A percentile compares a stretch with the other conserved stretches of the same genome.
phyloP scores from a whole-genome alignment of 2,329 filamentous ascomycete species.

The Aureobasidium zeae region DNA sequence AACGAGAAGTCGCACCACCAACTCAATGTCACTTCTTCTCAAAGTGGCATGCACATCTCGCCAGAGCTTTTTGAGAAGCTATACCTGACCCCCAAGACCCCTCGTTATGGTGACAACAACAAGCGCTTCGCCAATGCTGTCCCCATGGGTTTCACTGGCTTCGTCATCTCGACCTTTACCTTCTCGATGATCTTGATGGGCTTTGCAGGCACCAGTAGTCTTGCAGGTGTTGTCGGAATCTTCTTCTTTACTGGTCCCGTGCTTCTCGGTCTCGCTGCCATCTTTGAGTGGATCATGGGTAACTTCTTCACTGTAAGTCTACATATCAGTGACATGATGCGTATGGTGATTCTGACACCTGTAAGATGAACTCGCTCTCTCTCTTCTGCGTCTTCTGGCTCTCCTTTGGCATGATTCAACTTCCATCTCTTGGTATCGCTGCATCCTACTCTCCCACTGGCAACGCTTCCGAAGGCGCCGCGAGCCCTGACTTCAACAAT shows the following conservation, averaged over 20 bases:
- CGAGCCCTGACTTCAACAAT: constrained; percentile 40
- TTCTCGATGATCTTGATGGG: constrained; percentile 34
- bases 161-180: constrained; percentile 34
- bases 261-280: constrained; percentile 38
- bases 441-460: constrained; percentile 35
- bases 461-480: constrained; percentile 36
- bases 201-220: constrained; percentile 31
- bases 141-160: constrained; percentile 26
- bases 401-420: constrained; percentile 43
- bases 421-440: constrained; percentile 41
- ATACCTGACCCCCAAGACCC: constrained; percentile 23
- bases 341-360: neutral
- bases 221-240: constrained; percentile 30
- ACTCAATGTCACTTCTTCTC: constrained; percentile 8
- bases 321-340: neutral
- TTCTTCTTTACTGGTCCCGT: constrained; percentile 41
- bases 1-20: constrained; percentile 11
- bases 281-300: constrained; percentile 47
- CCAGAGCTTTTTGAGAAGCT: constrained; percentile 26
- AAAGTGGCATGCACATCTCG: constrained; percentile 21
- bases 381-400: constrained; percentile 47
- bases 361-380: constrained; percentile 42
- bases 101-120: constrained; percentile 19
- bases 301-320: constrained; percentile 34
- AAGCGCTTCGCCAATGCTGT: constrained; percentile 25